A percentile compares a stretch with the other conserved stretches of the same genome.
phyloP scores from a whole-genome alignment of 2,329 filamentous ascomycete species.

The Pseudogymnoascus sp. region DNA sequence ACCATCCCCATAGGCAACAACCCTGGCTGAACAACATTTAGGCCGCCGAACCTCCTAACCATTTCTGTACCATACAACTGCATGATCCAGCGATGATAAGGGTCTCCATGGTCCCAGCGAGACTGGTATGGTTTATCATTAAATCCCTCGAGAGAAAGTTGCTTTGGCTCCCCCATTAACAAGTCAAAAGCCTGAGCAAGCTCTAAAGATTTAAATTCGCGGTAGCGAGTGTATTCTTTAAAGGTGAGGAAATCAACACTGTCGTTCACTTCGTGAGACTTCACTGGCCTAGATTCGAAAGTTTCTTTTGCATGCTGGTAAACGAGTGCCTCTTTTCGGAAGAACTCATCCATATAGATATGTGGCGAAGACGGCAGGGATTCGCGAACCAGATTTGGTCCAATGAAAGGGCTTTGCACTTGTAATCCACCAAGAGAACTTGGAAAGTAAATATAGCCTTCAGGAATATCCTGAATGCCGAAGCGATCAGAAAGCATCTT shows the following conservation, averaged over 20 bases:
- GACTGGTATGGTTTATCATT: constrained; percentile 15
- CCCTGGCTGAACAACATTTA: constrained; percentile 32
- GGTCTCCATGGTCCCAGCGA: constrained; percentile 13
- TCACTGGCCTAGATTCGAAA: constrained; percentile 25
- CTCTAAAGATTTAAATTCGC: constrained; percentile 26
- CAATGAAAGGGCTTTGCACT: constrained; percentile 33
- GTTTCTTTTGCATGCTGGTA: constrained; percentile 28
- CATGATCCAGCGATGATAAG: constrained; percentile 32
- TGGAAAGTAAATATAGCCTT: constrained; percentile 35
- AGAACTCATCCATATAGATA: constrained; percentile 22
- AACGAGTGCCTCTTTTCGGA: constrained; percentile 26
- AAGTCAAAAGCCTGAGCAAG: constrained; percentile 25
- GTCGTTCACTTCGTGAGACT: constrained; percentile 15
- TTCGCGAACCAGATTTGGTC: constrained; percentile 22
- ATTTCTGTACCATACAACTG: constrained; percentile 33
- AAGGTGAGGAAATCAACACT: constrained; percentile 31
- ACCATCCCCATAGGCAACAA: constrained; percentile 34
- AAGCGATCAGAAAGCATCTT: constrained; percentile 44
- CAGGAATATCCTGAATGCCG: constrained; percentile 29
- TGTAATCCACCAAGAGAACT: constrained; percentile 32
- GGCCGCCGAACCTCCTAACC: constrained; percentile 31
- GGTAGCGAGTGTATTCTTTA: constrained; percentile 33
- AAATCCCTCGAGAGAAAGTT: constrained; percentile 18
- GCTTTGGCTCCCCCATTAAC: constrained; percentile 25
- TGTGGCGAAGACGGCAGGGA: constrained; percentile 18